These are phyloP conservation scores for Teratosphaeria pseudoeucalypti DNA, from an alignment of 2,329 filamentous ascomycete genomes.

Conservation along the genomic window DNA sequence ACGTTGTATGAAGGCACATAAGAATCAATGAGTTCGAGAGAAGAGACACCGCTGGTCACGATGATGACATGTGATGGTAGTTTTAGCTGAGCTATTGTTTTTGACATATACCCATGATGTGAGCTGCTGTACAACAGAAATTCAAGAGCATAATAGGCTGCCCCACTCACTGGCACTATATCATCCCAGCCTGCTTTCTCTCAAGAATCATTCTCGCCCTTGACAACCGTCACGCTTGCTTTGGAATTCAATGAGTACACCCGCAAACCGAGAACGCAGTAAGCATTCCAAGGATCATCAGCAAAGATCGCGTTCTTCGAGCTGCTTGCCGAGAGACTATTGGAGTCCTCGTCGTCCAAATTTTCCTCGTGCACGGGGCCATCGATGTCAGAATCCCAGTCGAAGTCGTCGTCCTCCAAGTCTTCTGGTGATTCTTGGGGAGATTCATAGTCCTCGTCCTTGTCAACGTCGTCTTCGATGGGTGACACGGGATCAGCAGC, in stretches of 20 bases:
- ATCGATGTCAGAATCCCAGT: constrained; percentile 24
- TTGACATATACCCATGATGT: not conserved
- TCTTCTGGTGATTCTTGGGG: constrained; percentile 13
- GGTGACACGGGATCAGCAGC: not conserved
- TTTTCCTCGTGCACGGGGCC: constrained; percentile 9
- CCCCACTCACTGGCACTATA: not conserved
- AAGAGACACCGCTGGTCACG: not conserved
- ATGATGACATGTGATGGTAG: not conserved
- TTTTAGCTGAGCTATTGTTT: not conserved
- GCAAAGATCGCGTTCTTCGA: constrained; percentile 33
- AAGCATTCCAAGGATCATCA: constrained; percentile 49
- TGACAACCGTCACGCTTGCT: constrained; percentile 44
- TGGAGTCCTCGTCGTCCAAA: constrained; percentile 3
- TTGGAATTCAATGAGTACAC: constrained; percentile 45
- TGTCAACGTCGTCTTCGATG: not conserved
- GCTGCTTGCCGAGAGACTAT: not conserved
- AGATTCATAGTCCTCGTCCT: constrained; percentile 11
- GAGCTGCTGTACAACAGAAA: not conserved
- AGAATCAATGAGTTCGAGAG: not conserved
- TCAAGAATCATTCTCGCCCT: constrained; percentile 27
- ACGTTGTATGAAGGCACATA: not conserved
- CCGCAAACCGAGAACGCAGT: constrained; percentile 49
- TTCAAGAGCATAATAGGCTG: not conserved
- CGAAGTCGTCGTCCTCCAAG: constrained; percentile 22
- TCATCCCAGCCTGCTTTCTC: not conserved